Evolutionary conservation across 148 eudicot species (phyloP).

Genomic region (Pharnaceum exiguum): DNA sequence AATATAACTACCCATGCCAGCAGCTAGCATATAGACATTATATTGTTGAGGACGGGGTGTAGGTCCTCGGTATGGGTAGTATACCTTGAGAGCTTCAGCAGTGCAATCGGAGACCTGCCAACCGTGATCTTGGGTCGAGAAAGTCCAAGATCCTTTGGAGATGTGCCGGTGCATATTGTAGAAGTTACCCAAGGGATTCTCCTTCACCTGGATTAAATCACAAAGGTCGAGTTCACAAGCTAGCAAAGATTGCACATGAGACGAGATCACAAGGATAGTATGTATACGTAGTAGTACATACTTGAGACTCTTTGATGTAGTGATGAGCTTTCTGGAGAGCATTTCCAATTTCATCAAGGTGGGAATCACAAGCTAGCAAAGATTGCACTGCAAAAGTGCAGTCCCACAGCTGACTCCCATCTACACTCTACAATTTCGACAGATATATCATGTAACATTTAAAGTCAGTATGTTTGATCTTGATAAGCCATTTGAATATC

Average conservation of each 20-base stretch:
- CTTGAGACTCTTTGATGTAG: slow-evolving; percentile 45
- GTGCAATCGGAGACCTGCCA: slow-evolving; percentile 58
- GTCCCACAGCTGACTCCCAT: slow-evolving; percentile 58
- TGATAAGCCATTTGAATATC: no score
- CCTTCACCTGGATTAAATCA: slow-evolving; percentile 19
- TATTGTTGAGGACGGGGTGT: no score
- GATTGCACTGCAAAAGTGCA: slow-evolving; percentile 43
- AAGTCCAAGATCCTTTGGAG: slow-evolving; percentile 42
- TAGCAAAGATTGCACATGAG: not conserved
- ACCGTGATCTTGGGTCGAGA: slow-evolving; percentile 39
- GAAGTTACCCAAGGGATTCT: slow-evolving; percentile 41
- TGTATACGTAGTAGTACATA: not conserved
- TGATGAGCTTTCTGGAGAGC: slow-evolving; percentile 36
- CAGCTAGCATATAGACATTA: no score
- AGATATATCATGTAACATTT: no score
- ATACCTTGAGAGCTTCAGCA: slow-evolving; percentile 43
- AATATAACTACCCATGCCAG: no score
- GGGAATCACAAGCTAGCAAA: slow-evolving; percentile 28
- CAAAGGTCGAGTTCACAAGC: no score
- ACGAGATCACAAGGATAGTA: no score
- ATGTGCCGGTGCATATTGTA: slow-evolving; percentile 34
- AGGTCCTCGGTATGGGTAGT: not conserved
- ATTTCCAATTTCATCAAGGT: slow-evolving; percentile 22
- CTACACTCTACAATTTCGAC: no score
- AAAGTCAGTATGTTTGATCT: no score